These are phyloP conservation scores for Talaromyces piceae DNA, from an alignment of 2,329 filamentous ascomycete genomes.

Conservation along the genomic window DNA sequence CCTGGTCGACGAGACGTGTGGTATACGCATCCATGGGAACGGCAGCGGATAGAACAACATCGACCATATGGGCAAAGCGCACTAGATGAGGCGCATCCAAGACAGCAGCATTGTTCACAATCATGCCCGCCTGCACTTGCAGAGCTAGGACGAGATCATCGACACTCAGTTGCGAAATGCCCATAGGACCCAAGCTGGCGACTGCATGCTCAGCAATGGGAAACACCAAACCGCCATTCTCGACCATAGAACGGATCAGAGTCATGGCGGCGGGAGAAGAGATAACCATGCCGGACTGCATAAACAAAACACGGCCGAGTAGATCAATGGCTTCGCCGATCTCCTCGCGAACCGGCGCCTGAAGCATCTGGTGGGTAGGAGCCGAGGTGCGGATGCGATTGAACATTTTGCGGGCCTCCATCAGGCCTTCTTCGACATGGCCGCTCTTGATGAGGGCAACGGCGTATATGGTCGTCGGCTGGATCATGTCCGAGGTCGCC, in stretches of 20 bases:
- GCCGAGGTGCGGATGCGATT: slow-evolving; percentile 64
- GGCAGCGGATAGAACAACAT: slow-evolving; percentile 47
- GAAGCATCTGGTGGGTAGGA: slow-evolving; percentile 40
- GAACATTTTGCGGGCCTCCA: slow-evolving; percentile 79
- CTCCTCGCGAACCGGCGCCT: slow-evolving; percentile 60
- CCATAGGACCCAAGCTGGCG: slow-evolving; percentile 52
- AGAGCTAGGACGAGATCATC: slow-evolving; percentile 51
- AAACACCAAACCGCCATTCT: slow-evolving; percentile 56
- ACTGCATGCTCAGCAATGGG: slow-evolving; percentile 55
- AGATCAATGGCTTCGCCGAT: slow-evolving; percentile 80
- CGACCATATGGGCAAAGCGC: slow-evolving; percentile 56
- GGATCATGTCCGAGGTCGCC: slow-evolving; percentile 62
- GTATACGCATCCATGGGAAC: slow-evolving; percentile 50
- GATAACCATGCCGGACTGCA: slow-evolving; percentile 45
- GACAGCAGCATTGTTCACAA: slow-evolving; percentile 33
- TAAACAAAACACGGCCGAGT: slow-evolving; percentile 48
- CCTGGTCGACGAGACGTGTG: slow-evolving; percentile 51
- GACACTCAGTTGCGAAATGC: slow-evolving; percentile 48
- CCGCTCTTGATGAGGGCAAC: slow-evolving; percentile 81
- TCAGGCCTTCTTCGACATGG: slow-evolving; percentile 71
- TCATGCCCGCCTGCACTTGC: slow-evolving; percentile 50
- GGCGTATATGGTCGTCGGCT: slow-evolving; percentile 84
- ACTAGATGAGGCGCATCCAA: slow-evolving; percentile 52
- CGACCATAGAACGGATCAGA: slow-evolving; percentile 57
- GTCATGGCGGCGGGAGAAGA: slow-evolving; percentile 51